Conservation (phyloP, 495 filamentous ascomycete genomes). For the Bathelium albidoporum region DNA sequence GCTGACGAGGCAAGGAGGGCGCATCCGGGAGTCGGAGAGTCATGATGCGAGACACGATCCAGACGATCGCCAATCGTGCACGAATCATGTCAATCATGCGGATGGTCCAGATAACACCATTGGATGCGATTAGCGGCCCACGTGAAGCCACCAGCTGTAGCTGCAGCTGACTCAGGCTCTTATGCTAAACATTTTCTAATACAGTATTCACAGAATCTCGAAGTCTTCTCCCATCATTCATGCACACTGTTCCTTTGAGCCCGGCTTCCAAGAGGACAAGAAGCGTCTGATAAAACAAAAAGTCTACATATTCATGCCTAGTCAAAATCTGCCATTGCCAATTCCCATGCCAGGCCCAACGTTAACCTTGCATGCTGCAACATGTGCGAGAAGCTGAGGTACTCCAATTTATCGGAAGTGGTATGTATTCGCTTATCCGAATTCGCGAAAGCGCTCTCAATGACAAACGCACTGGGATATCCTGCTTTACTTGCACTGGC, state of each 20-base stretch:
- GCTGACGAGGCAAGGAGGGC: background rate
- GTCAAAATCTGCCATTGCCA: conserved; percentile 56
- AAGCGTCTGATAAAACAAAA: no score
- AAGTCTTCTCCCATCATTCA: background rate
- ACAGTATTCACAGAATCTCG: background rate
- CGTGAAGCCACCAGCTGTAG: background rate
- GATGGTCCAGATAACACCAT: no score
- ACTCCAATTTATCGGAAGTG: conserved; percentile 77
- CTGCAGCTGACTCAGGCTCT: background rate
- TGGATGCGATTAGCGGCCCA: background rate
- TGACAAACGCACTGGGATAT: conserved; percentile 92
- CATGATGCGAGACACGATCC: background rate
- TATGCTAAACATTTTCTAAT: background rate
- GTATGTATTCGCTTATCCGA: conserved; percentile 84
- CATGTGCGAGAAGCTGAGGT: conserved; percentile 94
- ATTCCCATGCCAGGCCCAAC: conserved; percentile 78
- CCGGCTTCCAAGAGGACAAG: no score
- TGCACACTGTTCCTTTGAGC: no score
- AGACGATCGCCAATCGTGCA: background rate
- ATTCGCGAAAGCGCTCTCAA: conserved; percentile 79
- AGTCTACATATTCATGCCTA: no score
- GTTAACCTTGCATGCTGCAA: conserved; percentile 91
- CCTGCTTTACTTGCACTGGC: conserved; percentile 93
- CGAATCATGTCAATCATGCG: no score
- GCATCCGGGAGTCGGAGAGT: background rate